A percentile compares a stretch with the other conserved stretches of the same genome.
Conservation (phyloP, 371 early-diverging fungal genomes). For the Haplosporangium sp. region DNA sequence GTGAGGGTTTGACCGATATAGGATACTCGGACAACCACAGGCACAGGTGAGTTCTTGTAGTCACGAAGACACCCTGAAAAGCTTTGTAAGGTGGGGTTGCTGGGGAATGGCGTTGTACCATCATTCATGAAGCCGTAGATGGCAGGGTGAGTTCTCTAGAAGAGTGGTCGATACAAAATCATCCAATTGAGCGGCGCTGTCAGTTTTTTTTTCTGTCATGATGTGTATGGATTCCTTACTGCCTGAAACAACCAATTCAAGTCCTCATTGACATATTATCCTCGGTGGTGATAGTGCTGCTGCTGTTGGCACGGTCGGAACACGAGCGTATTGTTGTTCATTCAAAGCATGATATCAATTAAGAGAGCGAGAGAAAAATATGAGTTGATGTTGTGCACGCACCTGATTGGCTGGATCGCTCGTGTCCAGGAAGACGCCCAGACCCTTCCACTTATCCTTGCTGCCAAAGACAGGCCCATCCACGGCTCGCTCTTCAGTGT, state of each 20-base stretch:
- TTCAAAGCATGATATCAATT: neutral
- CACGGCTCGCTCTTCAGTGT: conserved; percentile 68
- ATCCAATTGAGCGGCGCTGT: too few relatives aligned
- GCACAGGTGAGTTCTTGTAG: conserved; percentile 75
- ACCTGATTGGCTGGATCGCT: conserved; percentile 66
- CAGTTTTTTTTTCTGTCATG: too few relatives aligned
- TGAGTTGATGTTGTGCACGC: conserved; percentile 19
- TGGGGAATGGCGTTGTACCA: conserved; percentile 62
- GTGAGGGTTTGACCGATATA: conserved; percentile 71
- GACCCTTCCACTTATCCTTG: conserved; percentile 77
- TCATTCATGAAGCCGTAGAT: conserved; percentile 80
- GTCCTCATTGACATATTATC: too few relatives aligned
- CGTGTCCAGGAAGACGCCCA: conserved; percentile 79
- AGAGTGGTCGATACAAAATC: neutral
- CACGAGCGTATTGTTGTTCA: too few relatives aligned
- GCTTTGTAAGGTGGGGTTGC: conserved; percentile 57
- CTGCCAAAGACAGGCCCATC: conserved; percentile 80
- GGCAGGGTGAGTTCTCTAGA: conserved; percentile 31
- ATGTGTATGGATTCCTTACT: too few relatives aligned
- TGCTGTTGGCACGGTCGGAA: too few relatives aligned
- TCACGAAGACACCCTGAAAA: conserved; percentile 78
- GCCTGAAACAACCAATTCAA: too few relatives aligned
- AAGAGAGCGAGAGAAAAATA: neutral
- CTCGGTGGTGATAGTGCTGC: too few relatives aligned
- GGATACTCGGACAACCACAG: conserved; percentile 71